Conservation (phyloP, 176 grass and related monocot species). For the Carex kokanica region DNA sequence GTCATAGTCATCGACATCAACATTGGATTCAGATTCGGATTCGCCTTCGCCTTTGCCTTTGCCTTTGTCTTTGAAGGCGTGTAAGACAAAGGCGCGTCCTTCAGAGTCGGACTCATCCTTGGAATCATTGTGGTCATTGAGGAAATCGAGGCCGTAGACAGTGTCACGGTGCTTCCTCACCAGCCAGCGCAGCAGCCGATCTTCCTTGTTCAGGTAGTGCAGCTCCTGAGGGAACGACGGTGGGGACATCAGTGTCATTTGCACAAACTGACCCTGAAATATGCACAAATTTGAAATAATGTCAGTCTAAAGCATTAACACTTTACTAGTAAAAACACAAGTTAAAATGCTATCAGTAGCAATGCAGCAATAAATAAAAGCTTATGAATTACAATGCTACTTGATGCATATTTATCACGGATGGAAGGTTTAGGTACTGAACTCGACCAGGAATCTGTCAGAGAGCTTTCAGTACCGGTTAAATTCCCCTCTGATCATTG, state of each 20-base stretch:
- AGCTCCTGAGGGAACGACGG: constrained; percentile 77
- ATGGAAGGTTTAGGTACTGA: background rate
- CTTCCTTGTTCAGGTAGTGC: constrained; percentile 95
- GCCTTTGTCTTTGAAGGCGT: too few species aligned
- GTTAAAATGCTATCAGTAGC: too few species aligned
- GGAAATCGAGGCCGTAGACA: constrained; percentile 71
- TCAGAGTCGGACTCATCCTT: constrained; percentile 26
- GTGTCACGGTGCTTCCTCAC: constrained; percentile 80
- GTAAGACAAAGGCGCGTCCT: too few species aligned
- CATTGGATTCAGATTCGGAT: too few species aligned
- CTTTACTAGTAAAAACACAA: background rate
- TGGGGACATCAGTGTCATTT: constrained; percentile 95
- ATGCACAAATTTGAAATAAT: background rate
- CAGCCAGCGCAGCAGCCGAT: constrained; percentile 80
- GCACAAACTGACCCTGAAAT: constrained; percentile 89
- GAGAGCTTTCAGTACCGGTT: background rate
- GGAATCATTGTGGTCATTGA: constrained; percentile 48
- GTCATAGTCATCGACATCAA: too few species aligned
- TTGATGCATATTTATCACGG: background rate
- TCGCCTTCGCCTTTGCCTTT: constrained; percentile 25
- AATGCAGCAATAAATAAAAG: background rate
- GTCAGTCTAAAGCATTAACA: background rate
- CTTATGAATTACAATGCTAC: background rate
- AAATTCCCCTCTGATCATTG: background rate
- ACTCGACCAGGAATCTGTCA: background rate